A percentile compares a stretch with the other conserved stretches of the same genome.
Conservation (phyloP, 495 filamentous ascomycete genomes). For the Trichocladium antarcticum region DNA sequence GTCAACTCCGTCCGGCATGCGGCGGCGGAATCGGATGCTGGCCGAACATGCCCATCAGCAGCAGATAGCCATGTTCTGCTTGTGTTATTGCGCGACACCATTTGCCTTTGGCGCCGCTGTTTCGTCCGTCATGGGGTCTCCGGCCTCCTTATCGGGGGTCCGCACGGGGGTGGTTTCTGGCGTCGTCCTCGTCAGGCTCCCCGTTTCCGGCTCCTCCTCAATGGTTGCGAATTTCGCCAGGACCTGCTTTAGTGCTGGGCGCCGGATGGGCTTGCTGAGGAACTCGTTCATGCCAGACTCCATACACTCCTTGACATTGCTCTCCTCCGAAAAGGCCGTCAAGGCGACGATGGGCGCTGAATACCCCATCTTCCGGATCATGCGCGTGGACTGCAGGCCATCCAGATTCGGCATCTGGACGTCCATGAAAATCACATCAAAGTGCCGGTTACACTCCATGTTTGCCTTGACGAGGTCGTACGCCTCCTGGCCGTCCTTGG, state of each 20-base stretch:
- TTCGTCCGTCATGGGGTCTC: constrained; percentile 7
- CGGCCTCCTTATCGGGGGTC: constrained; percentile 8
- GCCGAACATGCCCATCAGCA: no score
- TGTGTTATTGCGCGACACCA: neutral
- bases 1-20: no score
- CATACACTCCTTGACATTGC: constrained; percentile 76
- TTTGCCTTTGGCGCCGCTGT: constrained; percentile 2
- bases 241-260: constrained; percentile 75
- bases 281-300: constrained; percentile 67
- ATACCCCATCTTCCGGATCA: constrained; percentile 81
- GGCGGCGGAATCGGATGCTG: no score
- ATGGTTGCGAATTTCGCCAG: constrained; percentile 54
- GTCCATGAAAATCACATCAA: constrained; percentile 90
- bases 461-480: constrained; percentile 71
- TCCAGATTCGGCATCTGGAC: constrained; percentile 93
- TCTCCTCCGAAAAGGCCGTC: constrained; percentile 82
- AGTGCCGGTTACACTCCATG: constrained; percentile 60
- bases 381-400: constrained; percentile 74
- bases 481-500: constrained; percentile 83
- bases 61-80: no score
- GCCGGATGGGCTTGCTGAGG: constrained; percentile 67
- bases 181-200: constrained; percentile 23
- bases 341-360: constrained; percentile 82
- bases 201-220: constrained; percentile 41
- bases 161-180: constrained; percentile 20